Evolutionary conservation across 768 basidiomycete species (phyloP).

Genomic region (Pilatotrama ljubarskyi): DNA sequence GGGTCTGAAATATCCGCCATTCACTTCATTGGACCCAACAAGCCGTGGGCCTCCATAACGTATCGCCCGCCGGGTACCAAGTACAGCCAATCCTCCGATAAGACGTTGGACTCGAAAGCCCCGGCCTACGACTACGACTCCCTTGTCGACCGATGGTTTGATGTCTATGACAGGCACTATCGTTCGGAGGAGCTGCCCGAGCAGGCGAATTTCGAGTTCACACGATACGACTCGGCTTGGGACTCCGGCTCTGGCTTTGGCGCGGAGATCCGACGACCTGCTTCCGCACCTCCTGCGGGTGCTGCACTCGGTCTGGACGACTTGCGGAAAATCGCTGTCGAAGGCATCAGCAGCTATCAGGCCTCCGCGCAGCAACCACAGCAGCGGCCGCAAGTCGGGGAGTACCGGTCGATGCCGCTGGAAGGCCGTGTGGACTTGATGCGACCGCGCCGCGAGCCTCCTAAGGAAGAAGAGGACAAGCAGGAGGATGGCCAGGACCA

Average conservation of each 20-base stretch:
- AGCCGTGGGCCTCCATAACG: conserved; percentile 85
- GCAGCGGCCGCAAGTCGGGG: conserved; percentile 51
- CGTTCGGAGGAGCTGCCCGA: conserved; percentile 54
- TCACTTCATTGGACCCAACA: conserved; percentile 95
- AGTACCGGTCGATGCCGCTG: conserved; percentile 80
- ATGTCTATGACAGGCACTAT: conserved; percentile 86
- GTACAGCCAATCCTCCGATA: conserved; percentile 31
- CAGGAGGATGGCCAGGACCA: background rate
- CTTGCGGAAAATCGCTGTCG: conserved; percentile 59
- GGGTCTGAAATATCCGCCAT: conserved; percentile 83
- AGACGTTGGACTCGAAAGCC: conserved; percentile 13
- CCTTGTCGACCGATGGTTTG: conserved; percentile 89
- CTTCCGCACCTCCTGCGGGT: conserved; percentile 28
- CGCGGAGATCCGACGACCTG: conserved; percentile 23
- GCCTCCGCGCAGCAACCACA: conserved; percentile 8
- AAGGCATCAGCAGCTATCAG: conserved; percentile 44
- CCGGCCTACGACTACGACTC: conserved; percentile 71
- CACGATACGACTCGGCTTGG: conserved; percentile 76
- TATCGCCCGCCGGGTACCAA: conserved; percentile 62
- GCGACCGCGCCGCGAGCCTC: conserved; percentile 44
- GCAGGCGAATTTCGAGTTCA: conserved; percentile 56
- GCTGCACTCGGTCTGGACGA: conserved; percentile 60
- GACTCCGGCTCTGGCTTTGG: conserved; percentile 47
- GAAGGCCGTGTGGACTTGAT: conserved; percentile 90
- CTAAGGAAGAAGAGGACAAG: background rate